Evolutionary conservation across 148 eudicot genomes (phyloP).

Genomic region (Silene latifolia): DNA sequence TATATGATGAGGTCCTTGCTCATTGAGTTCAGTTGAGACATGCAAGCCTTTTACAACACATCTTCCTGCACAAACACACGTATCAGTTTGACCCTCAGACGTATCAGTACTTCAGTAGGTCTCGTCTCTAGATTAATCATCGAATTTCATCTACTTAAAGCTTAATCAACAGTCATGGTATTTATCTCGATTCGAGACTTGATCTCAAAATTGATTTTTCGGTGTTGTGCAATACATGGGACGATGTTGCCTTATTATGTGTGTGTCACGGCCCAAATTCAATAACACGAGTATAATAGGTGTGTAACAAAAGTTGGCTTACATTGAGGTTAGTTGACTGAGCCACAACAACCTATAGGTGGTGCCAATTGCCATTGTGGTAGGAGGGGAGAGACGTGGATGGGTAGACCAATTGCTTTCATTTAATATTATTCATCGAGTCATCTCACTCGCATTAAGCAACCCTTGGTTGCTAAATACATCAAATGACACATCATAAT

Average conservation of each 20-base stretch:
- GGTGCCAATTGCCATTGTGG: too few species aligned
- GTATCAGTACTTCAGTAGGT: too few species aligned
- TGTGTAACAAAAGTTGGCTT: neutral
- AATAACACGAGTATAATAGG: neutral
- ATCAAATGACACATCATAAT: too few species aligned
- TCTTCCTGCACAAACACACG: constrained; percentile 38
- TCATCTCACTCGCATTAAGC: too few species aligned
- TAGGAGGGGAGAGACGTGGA: too few species aligned
- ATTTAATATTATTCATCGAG: too few species aligned
- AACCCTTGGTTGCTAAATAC: too few species aligned
- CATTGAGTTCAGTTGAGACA: constrained; percentile 35
- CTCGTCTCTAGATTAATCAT: too few species aligned
- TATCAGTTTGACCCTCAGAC: neutral
- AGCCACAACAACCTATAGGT: neutral
- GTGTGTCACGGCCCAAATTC: neutral
- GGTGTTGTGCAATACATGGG: neutral
- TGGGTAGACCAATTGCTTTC: neutral
- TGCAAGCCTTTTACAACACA: constrained; percentile 32
- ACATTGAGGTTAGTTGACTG: neutral
- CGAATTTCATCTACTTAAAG: too few species aligned
- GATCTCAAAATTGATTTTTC: too few species aligned
- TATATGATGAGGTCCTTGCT: neutral
- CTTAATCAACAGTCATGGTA: too few species aligned
- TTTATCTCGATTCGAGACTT: neutral
- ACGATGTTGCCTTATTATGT: neutral